Evolutionary conservation across 2,329 filamentous ascomycete species (phyloP), one percentile per base, ranked within the genome.

Genomic region (Lizonia empirigonia): DNA sequence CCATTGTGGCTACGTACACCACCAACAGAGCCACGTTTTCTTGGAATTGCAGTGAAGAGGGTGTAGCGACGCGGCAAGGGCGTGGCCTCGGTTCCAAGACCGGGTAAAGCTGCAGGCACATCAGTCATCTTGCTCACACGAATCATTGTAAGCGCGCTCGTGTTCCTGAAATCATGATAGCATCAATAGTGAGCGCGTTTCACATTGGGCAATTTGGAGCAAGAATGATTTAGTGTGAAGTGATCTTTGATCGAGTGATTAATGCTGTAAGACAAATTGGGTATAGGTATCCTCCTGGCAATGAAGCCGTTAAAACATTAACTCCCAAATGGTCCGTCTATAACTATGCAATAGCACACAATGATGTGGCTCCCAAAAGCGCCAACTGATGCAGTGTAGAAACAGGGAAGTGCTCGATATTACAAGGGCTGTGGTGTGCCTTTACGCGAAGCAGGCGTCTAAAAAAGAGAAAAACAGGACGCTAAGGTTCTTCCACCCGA

Each of bases 331-430:
- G 47, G 47, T 42, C 49, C 45, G 36, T 56, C 55, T 52, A 52
- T 42, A 24, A 35, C 53, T 42, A 59, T 60, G 55, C 55, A 54
- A 55, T 57, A 40, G 48, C 58, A 45, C 50, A 54, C 44, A 49
- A 40, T 44, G n/a, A 44, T 48, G 44, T 53, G 50, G 50, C 50
- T 39, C 44, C 50, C 50, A 48, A 36, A 53, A 60, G 65, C 67
- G 67, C 68, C 70, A 63, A 53, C 51, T 64, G 54, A 71, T 71
- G 69, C 69, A 71, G 51, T 51, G 42, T 50, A 36, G 55, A 63
- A 64, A 66, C 26, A 63, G 40, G 35, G 54, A 60, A 64, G 44
- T 64, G 69, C 65, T 71, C 62, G 59, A 53, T 64, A 73, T 73
- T 73, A 72, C 58, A 73, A 71, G 52, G 42, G 53, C n/a, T 46